phyloP scores from a whole-genome alignment of 202 grass and related monocot species.

The Setaria viridis region DNA sequence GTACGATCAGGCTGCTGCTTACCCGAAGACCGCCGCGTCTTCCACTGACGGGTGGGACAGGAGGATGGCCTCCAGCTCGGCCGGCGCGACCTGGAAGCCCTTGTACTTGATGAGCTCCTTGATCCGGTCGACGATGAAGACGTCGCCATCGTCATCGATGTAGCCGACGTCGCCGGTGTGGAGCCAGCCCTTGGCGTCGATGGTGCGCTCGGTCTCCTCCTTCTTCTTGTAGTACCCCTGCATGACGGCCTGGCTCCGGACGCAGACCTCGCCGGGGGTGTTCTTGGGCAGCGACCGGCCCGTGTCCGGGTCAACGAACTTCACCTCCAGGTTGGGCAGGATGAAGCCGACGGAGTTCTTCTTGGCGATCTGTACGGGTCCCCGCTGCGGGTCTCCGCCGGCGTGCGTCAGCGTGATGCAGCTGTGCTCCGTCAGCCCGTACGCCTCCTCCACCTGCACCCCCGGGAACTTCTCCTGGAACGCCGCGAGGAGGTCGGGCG shows the following conservation, averaged over 20 bases:
- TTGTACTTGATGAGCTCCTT: constrained; percentile 99
- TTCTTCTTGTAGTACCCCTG: constrained; percentile 84
- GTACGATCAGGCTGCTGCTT: background rate
- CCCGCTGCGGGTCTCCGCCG: constrained; percentile 47
- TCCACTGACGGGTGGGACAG: constrained; percentile 76
- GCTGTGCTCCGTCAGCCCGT: constrained; percentile 95
- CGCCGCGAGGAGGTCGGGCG: constrained; percentile 65
- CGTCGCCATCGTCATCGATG: constrained; percentile 88
- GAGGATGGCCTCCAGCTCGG: constrained; percentile 88
- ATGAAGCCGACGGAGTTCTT: constrained; percentile 89
- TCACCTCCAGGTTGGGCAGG: constrained; percentile 91
- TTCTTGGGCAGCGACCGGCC: constrained; percentile 78
- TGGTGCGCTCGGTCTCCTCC: constrained; percentile 81
- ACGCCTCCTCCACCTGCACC: constrained; percentile 91
- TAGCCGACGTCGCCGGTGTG: constrained; percentile 92
- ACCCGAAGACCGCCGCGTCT: constrained; percentile 82
- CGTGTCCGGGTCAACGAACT: constrained; percentile 78
- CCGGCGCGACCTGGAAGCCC: constrained; percentile 87
- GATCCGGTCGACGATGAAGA: constrained; percentile 87
- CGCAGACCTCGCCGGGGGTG: constrained; percentile 77
- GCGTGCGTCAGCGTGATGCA: constrained; percentile 90
- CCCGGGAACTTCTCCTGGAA: constrained; percentile 72
- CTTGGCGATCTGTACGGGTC: constrained; percentile 54
- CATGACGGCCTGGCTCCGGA: constrained; percentile 89
- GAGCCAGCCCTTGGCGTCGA: constrained; percentile 78